Conservation (phyloP, 139 green algal species). For the Yamagishiella unicocca region DNA sequence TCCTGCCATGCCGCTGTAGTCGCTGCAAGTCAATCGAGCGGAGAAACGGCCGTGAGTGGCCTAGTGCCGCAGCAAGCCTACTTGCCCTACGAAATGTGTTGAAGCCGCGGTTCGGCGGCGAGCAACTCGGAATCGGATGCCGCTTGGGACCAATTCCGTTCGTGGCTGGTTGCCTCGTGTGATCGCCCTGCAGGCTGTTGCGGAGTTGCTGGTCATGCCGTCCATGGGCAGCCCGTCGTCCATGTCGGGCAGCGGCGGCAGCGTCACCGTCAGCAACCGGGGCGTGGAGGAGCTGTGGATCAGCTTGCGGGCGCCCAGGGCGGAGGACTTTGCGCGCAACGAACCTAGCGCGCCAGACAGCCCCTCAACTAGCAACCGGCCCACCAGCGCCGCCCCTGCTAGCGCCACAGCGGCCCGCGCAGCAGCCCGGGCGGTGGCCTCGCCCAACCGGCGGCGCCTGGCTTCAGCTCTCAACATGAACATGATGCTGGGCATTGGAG, state of each 20-base stretch:
- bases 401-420: conserved; percentile 22
- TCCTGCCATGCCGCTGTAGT: too few species aligned
- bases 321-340: not conserved
- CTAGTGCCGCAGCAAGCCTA: too few species aligned
- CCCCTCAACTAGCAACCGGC: not conserved
- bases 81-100: too few species aligned
- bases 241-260: not conserved
- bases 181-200: conserved; percentile 12
- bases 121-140: too few species aligned
- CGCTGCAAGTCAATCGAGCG: too few species aligned
- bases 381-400: not conserved
- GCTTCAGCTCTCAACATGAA: not conserved
- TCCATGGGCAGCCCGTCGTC: not conserved
- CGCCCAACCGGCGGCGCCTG: not conserved
- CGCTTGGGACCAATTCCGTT: too few species aligned
- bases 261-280: not conserved
- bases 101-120: too few species aligned
- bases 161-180: too few species aligned
- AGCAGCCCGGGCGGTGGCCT: not conserved
- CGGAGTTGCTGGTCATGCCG: conserved; percentile 22
- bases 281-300: conserved; percentile 44
- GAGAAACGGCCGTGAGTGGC: too few species aligned
- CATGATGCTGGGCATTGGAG: not conserved
- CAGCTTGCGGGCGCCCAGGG: not conserved
- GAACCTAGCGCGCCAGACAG: not conserved